These are phyloP conservation scores for Apiospora malaysiana DNA, from an alignment of 2,329 filamentous ascomycete species.

Conservation along the genomic window DNA sequence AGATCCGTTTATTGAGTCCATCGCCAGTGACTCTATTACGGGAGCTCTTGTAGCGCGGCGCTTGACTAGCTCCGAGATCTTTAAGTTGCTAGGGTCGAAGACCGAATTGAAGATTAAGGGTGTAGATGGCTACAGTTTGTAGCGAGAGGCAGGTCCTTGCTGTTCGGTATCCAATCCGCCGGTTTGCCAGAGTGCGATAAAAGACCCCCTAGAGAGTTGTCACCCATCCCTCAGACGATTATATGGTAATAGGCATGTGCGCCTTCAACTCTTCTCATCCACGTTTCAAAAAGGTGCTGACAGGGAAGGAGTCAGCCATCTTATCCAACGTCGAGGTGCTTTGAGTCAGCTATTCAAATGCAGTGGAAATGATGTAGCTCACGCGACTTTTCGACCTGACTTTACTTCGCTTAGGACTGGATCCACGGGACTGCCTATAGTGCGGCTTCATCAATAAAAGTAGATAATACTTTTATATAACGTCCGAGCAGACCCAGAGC, in stretches of 20 bases:
- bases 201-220: constrained; percentile 29
- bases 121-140: constrained; percentile 28
- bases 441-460: constrained; percentile 47
- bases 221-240: constrained; percentile 46
- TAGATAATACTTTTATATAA: no score
- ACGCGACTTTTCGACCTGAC: constrained; percentile 38
- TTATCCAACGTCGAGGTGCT: constrained; percentile 38
- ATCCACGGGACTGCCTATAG: constrained; percentile 49
- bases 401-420: constrained; percentile 49
- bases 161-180: neutral
- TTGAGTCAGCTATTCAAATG: constrained; percentile 41
- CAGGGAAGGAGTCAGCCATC: constrained; percentile 34
- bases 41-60: constrained; percentile 45
- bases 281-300: constrained; percentile 41
- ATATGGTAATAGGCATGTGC: constrained; percentile 46
- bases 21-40: constrained; percentile 42
- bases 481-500: no score
- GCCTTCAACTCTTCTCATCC: constrained; percentile 44
- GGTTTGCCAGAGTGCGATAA: neutral
- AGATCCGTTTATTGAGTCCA: constrained; percentile 44
- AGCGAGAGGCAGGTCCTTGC: constrained; percentile 19
- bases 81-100: constrained; percentile 35
- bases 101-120: constrained; percentile 35
- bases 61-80: constrained; percentile 43
- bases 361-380: constrained; percentile 42